A percentile compares a stretch with the other conserved stretches of the same genome.
Evolutionary conservation across 148 eudicot species (phyloP).

Genomic region (Chenopodium album): DNA sequence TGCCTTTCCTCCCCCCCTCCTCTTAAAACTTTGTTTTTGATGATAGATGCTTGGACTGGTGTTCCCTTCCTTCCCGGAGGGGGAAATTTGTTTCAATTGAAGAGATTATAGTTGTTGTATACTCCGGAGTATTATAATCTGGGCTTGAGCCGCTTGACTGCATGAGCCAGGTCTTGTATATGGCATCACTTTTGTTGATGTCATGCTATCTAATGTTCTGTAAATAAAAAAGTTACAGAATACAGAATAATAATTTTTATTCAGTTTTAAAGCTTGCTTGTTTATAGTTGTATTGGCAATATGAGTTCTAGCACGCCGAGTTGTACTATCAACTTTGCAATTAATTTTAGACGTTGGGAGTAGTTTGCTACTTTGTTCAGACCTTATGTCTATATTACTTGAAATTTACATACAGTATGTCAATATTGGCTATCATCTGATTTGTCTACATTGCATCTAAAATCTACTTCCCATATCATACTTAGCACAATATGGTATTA

Average conservation of each 20-base stretch:
- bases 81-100: background rate
- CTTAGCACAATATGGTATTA: too few relatives aligned
- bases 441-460: background rate
- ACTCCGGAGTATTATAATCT: too few relatives aligned
- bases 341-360: background rate
- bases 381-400: background rate
- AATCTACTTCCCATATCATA: background rate
- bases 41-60: background rate
- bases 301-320: too few relatives aligned
- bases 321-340: background rate
- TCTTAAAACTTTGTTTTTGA: background rate
- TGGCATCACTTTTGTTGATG: too few relatives aligned
- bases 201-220: too few relatives aligned
- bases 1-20: too few relatives aligned
- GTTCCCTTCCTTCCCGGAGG: background rate
- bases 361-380: background rate
- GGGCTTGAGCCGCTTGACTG: too few relatives aligned
- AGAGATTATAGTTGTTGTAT: background rate
- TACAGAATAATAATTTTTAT: too few relatives aligned
- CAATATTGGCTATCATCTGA: background rate
- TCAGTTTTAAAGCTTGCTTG: too few relatives aligned
- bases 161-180: too few relatives aligned
- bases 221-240: too few relatives aligned
- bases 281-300: too few relatives aligned
- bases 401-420: background rate